Conservation (phyloP, 306 rosid species). For the Pueraria montana region DNA sequence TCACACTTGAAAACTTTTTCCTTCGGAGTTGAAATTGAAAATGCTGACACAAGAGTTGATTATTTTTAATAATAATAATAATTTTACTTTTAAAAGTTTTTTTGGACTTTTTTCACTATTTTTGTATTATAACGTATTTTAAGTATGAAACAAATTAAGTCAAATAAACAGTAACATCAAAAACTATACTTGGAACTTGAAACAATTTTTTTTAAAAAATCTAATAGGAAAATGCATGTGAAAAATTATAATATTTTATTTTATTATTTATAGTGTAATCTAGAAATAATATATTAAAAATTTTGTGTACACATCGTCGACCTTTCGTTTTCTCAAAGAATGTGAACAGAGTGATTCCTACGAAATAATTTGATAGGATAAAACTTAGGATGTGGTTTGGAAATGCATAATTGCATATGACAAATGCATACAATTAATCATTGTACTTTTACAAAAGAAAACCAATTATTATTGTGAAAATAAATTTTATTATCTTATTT, state of each 20-base stretch:
- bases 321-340: not conserved
- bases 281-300: not conserved
- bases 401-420: constrained; percentile 23
- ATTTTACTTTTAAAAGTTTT: not conserved
- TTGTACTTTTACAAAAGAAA: not conserved
- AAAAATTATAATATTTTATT: not conserved
- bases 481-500: not conserved
- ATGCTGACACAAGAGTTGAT: not conserved
- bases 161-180: not conserved
- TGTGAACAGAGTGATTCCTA: not conserved
- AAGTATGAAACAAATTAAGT: not conserved
- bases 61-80: not conserved
- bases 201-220: not conserved
- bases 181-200: not conserved
- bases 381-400: not conserved
- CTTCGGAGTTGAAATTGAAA: not conserved
- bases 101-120: too few relatives aligned
- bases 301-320: not conserved
- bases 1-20: constrained; percentile 23
- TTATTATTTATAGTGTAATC: not conserved
- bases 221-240: not conserved
- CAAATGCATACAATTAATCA: constrained; percentile 19
- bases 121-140: not conserved
- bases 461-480: not conserved
- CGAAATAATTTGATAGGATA: not conserved